These are phyloP conservation scores for Litchi chinensis DNA, from an alignment of 345 rosid genomes.

Conservation along the genomic window DNA sequence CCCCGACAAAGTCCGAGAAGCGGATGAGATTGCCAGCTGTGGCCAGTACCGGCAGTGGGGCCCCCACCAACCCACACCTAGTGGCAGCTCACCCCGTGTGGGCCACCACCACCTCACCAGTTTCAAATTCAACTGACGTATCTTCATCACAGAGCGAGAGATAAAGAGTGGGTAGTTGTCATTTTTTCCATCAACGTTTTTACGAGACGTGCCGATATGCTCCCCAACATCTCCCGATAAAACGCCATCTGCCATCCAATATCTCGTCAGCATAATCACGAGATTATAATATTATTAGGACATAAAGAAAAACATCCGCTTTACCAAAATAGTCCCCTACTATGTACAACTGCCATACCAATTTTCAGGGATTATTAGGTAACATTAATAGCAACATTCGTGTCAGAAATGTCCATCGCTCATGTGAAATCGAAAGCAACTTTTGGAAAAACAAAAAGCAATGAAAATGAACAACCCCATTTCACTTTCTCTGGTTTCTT, in stretches of 20 bases:
- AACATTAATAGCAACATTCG: neutral
- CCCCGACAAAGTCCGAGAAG: neutral
- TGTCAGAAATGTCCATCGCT: neutral
- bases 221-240: neutral
- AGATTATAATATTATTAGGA: neutral
- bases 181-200: neutral
- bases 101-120: neutral
- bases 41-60: neutral
- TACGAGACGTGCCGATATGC: neutral
- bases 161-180: neutral
- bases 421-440: neutral
- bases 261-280: neutral
- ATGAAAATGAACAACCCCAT: neutral
- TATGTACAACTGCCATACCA: neutral
- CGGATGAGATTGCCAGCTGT: slow-evolving; percentile 12
- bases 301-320: neutral
- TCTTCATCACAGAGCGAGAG: neutral
- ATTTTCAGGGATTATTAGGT: neutral
- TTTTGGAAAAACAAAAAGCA: neutral
- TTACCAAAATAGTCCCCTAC: neutral
- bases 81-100: neutral
- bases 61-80: neutral
- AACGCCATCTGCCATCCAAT: neutral
- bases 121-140: neutral
- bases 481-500: neutral